These are phyloP conservation scores for Coemansia sp. DNA, from an alignment of 192 early-diverging fungal species.

Conservation along the genomic window DNA sequence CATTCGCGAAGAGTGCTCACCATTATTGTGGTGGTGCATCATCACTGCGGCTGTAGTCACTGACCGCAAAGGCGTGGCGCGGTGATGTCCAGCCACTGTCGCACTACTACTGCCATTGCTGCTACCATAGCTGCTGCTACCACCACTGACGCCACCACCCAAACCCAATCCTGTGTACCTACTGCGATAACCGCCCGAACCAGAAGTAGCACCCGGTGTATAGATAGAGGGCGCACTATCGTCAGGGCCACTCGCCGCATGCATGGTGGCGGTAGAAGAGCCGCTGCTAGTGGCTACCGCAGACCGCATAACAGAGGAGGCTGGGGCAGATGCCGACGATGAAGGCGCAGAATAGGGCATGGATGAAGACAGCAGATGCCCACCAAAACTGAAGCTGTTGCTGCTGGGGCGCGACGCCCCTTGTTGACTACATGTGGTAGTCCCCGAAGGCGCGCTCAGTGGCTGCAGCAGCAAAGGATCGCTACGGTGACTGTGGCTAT, in stretches of 20 bases:
- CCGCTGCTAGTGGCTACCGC: constrained; percentile 7
- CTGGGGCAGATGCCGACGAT: constrained; percentile 45
- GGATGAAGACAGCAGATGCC: background rate
- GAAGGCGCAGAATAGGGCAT: background rate
- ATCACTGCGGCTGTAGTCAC: constrained; percentile 44
- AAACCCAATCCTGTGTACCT: constrained; percentile 43
- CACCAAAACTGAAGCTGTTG: constrained; percentile 41
- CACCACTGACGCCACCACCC: constrained; percentile 30
- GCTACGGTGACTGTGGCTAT: background rate
- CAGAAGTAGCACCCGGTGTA: background rate
- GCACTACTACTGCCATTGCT: constrained; percentile 9
- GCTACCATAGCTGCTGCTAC: constrained; percentile 2
- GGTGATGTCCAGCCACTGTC: constrained; percentile 20
- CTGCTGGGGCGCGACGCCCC: constrained; percentile 40
- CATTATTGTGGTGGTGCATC: constrained; percentile 22
- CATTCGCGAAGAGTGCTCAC: constrained; percentile 20
- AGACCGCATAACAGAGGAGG: constrained; percentile 38
- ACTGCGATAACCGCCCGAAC: constrained; percentile 13
- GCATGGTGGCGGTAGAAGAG: background rate
- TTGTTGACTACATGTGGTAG: background rate
- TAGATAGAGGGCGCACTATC: constrained; percentile 3
- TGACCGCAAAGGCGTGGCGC: constrained; percentile 37
- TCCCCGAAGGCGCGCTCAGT: constrained; percentile 28
- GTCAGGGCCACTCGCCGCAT: constrained; percentile 1
- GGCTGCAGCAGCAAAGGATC: constrained; percentile 29